These are phyloP conservation scores for Zasmidium cellare DNA, from an alignment of 2,329 filamentous ascomycete species.

Conservation along the genomic window DNA sequence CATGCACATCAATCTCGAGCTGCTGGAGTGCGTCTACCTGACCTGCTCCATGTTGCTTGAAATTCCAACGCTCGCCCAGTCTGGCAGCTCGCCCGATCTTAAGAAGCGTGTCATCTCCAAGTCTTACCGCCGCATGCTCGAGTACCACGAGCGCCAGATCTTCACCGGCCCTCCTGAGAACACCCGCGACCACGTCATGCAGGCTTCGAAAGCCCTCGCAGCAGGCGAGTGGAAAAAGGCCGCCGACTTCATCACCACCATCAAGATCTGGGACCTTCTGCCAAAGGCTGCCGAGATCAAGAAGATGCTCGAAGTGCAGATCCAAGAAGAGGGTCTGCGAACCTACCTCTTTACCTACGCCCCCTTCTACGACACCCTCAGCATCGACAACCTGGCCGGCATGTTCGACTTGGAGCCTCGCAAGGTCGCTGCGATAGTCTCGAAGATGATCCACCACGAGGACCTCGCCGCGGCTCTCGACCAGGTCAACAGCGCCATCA, in stretches of 20 bases:
- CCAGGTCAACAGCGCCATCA: constrained; percentile 94
- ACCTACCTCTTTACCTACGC: constrained; percentile 99
- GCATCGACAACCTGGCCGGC: constrained; percentile 75
- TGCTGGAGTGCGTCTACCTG: constrained; percentile 96
- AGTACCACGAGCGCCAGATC: constrained; percentile 99
- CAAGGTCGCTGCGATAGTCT: constrained; percentile 93
- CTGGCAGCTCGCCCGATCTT: constrained; percentile 92
- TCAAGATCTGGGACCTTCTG: constrained; percentile 99
- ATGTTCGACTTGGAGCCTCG: constrained; percentile 94
- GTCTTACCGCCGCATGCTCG: constrained; percentile 97
- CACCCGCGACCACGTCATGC: constrained; percentile 98
- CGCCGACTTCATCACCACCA: constrained; percentile 87
- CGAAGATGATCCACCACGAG: constrained; percentile 99
- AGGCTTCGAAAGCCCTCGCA: constrained; percentile 93
- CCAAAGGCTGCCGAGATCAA: constrained; percentile 91
- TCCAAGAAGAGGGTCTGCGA: constrained; percentile 95
- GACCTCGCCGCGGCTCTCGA: constrained; percentile 94
- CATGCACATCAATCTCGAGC: constrained; percentile 99
- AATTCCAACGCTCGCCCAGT: constrained; percentile 94
- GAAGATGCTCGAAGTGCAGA: constrained; percentile 94
- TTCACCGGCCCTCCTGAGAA: constrained; percentile 99
- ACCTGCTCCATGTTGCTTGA: constrained; percentile 99
- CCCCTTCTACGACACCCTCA: constrained; percentile 96
- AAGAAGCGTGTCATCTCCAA: constrained; percentile 99
- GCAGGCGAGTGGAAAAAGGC: constrained; percentile 99